These are phyloP conservation scores for Nakazawaea laoshanensis DNA, from an alignment of 805 yeast species.

Conservation along the genomic window DNA sequence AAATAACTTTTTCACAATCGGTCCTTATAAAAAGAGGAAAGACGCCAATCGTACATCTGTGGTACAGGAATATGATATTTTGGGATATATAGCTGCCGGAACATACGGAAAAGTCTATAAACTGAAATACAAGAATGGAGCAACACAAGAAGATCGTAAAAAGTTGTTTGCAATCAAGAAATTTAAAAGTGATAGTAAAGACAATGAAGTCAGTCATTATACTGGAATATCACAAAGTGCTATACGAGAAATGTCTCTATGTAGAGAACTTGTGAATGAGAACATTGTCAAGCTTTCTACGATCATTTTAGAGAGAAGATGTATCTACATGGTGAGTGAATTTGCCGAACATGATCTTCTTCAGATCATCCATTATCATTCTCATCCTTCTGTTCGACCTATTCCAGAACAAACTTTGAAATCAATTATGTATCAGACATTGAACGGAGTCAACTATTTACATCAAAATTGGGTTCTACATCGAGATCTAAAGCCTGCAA, in stretches of 20 bases:
- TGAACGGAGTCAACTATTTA: slow-evolving; percentile 83
- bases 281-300: slow-evolving; percentile 78
- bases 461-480: slow-evolving; percentile 97
- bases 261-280: slow-evolving; percentile 75
- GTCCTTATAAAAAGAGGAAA: slow-evolving; percentile 52
- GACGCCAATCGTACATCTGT: slow-evolving; percentile 67
- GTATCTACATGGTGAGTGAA: slow-evolving; percentile 92
- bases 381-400: slow-evolving; percentile 76
- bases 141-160: slow-evolving; percentile 13
- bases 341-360: slow-evolving; percentile 93
- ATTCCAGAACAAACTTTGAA: slow-evolving; percentile 76
- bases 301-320: slow-evolving; percentile 77
- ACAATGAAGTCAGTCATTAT: slow-evolving; percentile 73
- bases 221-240: slow-evolving; percentile 97
- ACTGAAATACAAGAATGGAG: slow-evolving; percentile 44
- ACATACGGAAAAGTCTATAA: slow-evolving; percentile 95
- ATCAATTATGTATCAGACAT: slow-evolving; percentile 84
- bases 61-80: slow-evolving; percentile 73
- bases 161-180: slow-evolving; percentile 80
- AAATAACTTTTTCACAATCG: slow-evolving; percentile 45
- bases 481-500: slow-evolving; percentile 95
- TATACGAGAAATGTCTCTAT: slow-evolving; percentile 90
- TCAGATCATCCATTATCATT: slow-evolving; percentile 90
- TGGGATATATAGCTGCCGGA: slow-evolving; percentile 97
- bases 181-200: slow-evolving; percentile 90